A percentile compares a stretch with the other conserved stretches of the same genome.
phyloP scores from a whole-genome alignment of 2,329 filamentous ascomycete species.

The Cercospora berteroae region DNA sequence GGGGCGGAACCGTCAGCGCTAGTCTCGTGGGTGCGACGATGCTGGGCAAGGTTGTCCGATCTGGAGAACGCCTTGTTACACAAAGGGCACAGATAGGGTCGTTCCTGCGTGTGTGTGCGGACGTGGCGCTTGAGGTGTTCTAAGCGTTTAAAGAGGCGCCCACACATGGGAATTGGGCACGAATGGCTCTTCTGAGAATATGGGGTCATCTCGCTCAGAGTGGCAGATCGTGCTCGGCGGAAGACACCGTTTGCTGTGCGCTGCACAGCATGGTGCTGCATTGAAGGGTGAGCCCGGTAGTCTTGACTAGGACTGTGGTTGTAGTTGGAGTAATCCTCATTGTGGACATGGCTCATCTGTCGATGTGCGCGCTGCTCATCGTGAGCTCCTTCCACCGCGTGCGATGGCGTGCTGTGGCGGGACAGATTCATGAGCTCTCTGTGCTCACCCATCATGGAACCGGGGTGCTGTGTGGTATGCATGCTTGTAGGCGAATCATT shows the following conservation, averaged over 20 bases:
- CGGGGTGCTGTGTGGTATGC: slow-evolving; percentile 65
- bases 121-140: slow-evolving; percentile 99
- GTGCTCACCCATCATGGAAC: slow-evolving; percentile 64
- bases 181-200: slow-evolving; percentile 98
- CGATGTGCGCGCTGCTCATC: slow-evolving; percentile 59
- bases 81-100: slow-evolving; percentile 94
- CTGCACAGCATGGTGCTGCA: slow-evolving; percentile 58
- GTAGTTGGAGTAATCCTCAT: slow-evolving; percentile 67
- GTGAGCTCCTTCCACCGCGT: slow-evolving; percentile 76
- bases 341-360: slow-evolving; percentile 56
- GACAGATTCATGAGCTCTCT: slow-evolving; percentile 81
- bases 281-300: slow-evolving; percentile 46
- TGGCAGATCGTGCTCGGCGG: slow-evolving; percentile 87
- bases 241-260: slow-evolving; percentile 70
- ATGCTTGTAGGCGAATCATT: slow-evolving; percentile 77
- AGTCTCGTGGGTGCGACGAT: slow-evolving; percentile 78
- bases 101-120: slow-evolving; percentile 98
- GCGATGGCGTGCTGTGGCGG: slow-evolving; percentile 84
- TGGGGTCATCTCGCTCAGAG: slow-evolving; percentile 92
- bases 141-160: slow-evolving; percentile 95
- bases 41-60: slow-evolving; percentile 98
- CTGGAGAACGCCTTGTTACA: slow-evolving; percentile 99
- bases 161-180: slow-evolving; percentile 97
- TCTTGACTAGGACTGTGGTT: slow-evolving; percentile 48
- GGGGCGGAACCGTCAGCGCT: slow-evolving; percentile 63